These are phyloP conservation scores for Diatrype stigma DNA, from an alignment of 2,329 filamentous ascomycete genomes.

Conservation along the genomic window DNA sequence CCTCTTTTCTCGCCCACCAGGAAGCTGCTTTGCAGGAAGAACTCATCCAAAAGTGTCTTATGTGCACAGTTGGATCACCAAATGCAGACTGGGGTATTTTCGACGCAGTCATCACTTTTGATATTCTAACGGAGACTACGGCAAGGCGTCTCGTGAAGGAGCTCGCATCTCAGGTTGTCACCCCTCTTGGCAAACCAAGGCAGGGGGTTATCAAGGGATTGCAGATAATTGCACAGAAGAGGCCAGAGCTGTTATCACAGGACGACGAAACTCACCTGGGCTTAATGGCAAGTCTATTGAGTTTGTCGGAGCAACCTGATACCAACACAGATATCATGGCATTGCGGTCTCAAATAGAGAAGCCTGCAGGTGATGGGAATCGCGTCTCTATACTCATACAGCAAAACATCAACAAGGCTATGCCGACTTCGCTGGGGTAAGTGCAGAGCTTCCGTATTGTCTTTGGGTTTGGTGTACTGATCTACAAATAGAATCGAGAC, in stretches of 20 bases:
- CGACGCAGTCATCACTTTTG: constrained; percentile 41
- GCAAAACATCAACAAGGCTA: constrained; percentile 48
- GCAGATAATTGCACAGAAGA: constrained; percentile 43
- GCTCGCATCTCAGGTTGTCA: constrained; percentile 20
- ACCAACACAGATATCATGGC: constrained; percentile 32
- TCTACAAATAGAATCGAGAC: constrained; percentile 42
- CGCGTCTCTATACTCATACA: constrained; percentile 50
- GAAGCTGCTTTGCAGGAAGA: constrained; percentile 42
- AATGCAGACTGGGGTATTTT: constrained; percentile 41
- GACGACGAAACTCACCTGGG: constrained; percentile 43
- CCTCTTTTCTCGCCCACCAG: constrained; percentile 34
- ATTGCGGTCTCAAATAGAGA: constrained; percentile 44
- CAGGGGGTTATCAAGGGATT: constrained; percentile 38
- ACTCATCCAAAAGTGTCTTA: constrained; percentile 36
- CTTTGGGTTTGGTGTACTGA: constrained; percentile 12
- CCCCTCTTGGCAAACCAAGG: constrained; percentile 18
- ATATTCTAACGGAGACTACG: constrained; percentile 33
- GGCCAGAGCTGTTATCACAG: constrained; percentile 39
- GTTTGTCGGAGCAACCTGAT: constrained; percentile 48
- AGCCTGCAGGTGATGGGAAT: constrained; percentile 35
- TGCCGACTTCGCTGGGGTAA: constrained; percentile 47
- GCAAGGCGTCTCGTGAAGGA: constrained; percentile 30
- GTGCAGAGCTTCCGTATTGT: constrained; percentile 14
- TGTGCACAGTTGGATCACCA: constrained; percentile 30
- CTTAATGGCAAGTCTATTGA: constrained; percentile 49